Evolutionary conservation across 441 rosid species (phyloP), one percentile per base, ranked within the genome.

Genomic region (California macrophylla): DNA sequence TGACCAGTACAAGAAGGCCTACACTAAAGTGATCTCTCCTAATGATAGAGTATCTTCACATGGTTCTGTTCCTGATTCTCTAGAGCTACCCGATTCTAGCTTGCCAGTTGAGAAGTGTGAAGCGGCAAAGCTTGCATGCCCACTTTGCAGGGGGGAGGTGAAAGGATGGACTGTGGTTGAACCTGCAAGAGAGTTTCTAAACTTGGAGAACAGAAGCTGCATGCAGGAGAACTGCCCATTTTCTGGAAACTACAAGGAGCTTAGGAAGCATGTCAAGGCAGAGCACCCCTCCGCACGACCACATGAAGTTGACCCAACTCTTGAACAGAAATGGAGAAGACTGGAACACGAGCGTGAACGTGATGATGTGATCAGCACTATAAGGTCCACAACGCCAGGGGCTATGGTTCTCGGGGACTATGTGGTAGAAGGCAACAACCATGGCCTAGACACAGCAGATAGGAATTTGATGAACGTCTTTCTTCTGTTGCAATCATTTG

Each of bases 81-180:
- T 79, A 63, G 60, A 88, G 78, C 89, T 93, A 1, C 65, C 85
- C 5, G 85, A 80, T 66, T 77, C 83, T 9, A 67, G 47, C 71
- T 76, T 76, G 79, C 77, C 75, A 32, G 58, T 40, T 66, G 87
- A 76, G 65, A 92, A 84, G 75, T 81, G 85, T 76, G 93, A 87
- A 78, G 76, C 64, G 23, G 71, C 82, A 15, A 85, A 88, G 78
- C 89, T 93, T 71, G 84, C 86, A 0, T 93, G 98, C 74, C 98
- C 98, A 6, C 97, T 93, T 64, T 93, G 97, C 78, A 82, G 98
- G 76, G 98, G 98, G 64, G 88, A 89, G 82, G 96, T 93, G 80
- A 91, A 93, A 84, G 98, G 98, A 10, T 93, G 97, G 96, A 93
- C 96, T n/a, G 96, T 91, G 62, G 97, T 93, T 30, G 89, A 91